Base-by-base conservation (phyloP, 495 filamentous ascomycete species). In the Hamigera avellanea region DNA sequence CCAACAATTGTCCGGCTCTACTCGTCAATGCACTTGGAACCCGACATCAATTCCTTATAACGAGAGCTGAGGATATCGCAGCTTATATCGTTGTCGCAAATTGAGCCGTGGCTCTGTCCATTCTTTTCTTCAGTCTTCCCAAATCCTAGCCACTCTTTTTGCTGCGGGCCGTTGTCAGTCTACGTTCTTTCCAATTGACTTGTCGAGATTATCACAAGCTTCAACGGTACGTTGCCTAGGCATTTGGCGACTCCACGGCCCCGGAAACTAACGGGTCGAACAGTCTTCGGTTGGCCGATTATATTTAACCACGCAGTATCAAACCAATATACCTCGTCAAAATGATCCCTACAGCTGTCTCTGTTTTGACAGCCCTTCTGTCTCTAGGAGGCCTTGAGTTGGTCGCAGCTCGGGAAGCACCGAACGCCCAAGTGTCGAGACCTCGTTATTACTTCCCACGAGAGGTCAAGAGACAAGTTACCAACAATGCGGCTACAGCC, bases 361-460 rank as follows among this genome's bases (percentile, higher is more conserved):
- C 59, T 12, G 30, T 54, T 18, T 39, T 66, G 23, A 42, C 49
- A 33, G 55, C 57, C 19, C 51, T 59, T 14, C 32, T 59, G 40
- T 54, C 61, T 33, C 38, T 61, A 8, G 56, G 55, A 36, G 51
- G 52, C n/a, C 33, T 65, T n/a, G 44, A 62, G 29, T 40, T 65
- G 28, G 57, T 49, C 19, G 44, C 48, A 17, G 59, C 59, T 19
- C 37, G 52, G 23, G 44, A 53, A 39, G 56, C 61, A 26, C 55
- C 57, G 10, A 50, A 45, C 27, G 49, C 57, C 6, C 53, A 55
- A 37, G 48, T 56, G 14, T 49, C 57, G 31, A 55, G 53, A 33
- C 66, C 66, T 26, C 61, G 61, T 31, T 66, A 65, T 45, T 67
- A 67, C 43, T 61, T 67, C 39, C 59, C 65, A 2, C 61, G 59